A percentile compares a stretch with the other conserved stretches of the same genome.
Conservation (phyloP, 1,139 yeast species). For the Nematodospora anomalae region DNA sequence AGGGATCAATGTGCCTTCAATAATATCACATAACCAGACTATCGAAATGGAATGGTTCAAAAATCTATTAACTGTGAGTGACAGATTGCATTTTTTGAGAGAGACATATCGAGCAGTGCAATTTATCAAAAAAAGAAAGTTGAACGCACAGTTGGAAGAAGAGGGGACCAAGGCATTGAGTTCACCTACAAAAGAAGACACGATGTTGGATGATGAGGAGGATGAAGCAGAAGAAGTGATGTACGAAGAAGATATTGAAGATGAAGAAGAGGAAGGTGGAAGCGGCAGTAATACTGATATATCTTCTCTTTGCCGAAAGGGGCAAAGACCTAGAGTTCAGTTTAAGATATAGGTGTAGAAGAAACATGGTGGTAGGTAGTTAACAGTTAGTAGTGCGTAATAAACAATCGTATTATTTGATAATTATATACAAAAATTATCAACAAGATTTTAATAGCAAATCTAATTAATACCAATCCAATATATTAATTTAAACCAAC, state of each 20-base stretch:
- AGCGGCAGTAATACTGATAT: slow-evolving; percentile 18
- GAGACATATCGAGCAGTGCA: slow-evolving; percentile 32
- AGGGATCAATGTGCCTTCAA: background rate
- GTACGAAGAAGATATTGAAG: slow-evolving; percentile 4
- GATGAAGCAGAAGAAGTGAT: slow-evolving; percentile 8
- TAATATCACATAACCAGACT: slow-evolving; percentile 8
- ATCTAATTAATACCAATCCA: background rate
- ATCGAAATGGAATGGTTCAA: slow-evolving; percentile 26
- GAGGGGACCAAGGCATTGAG: background rate
- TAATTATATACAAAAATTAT: background rate
- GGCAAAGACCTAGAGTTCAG: slow-evolving; percentile 13
- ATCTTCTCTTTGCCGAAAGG: slow-evolving; percentile 11
- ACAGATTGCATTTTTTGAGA: slow-evolving; percentile 30
- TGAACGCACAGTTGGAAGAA: background rate
- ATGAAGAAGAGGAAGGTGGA: slow-evolving; percentile 16
- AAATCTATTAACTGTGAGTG: slow-evolving; percentile 26
- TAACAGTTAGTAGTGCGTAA: background rate
- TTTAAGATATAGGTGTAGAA: slow-evolving; percentile 6
- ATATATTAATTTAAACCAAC: background rate
- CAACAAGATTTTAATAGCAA: background rate
- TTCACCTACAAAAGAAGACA: slow-evolving; percentile 2
- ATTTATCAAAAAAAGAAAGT: slow-evolving; percentile 21
- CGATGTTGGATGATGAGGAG: slow-evolving; percentile 8
- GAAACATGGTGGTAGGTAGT: background rate
- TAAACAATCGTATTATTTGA: background rate